phyloP scores from a whole-genome alignment of 306 rosid species.

The Inga oerstediana region DNA sequence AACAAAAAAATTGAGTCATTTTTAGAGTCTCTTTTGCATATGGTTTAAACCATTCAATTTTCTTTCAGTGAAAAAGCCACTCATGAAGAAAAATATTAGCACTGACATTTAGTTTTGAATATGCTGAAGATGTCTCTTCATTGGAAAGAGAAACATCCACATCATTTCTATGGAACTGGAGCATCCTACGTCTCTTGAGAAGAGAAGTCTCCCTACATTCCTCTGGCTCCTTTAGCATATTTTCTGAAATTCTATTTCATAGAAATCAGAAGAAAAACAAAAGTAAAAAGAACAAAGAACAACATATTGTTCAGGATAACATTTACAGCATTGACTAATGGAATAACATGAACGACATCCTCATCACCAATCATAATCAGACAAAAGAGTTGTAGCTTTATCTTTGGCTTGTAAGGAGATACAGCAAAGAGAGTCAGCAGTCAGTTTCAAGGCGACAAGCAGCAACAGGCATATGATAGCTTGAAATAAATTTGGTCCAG shows the following conservation, averaged over 20 bases:
- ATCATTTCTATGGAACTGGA: slow-evolving; percentile 62
- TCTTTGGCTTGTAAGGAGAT: not conserved
- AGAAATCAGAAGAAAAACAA: slow-evolving; percentile 34
- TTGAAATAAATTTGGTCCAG: not conserved
- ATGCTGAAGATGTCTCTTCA: slow-evolving; percentile 59
- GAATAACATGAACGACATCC: not conserved
- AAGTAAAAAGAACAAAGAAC: slow-evolving; percentile 17
- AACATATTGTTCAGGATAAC: not conserved
- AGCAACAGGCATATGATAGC: not conserved
- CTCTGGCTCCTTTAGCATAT: slow-evolving; percentile 57
- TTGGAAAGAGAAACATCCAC: slow-evolving; percentile 45
- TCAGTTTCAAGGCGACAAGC: not conserved
- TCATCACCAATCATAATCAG: not conserved
- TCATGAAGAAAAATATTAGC: slow-evolving; percentile 25
- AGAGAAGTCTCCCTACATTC: slow-evolving; percentile 68
- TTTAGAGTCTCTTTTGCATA: not conserved
- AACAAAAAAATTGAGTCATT: slow-evolving; percentile 1
- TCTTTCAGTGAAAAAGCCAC: not conserved
- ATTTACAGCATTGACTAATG: not conserved
- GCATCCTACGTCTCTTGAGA: slow-evolving; percentile 83
- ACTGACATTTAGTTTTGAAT: slow-evolving; percentile 70
- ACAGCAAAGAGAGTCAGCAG: not conserved
- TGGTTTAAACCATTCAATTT: slow-evolving; percentile 10
- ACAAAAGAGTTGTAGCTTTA: not conserved
- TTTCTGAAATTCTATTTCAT: slow-evolving; percentile 51